Evolutionary conservation across 805 yeast genomes (phyloP).

Genomic region (Ogataea trehaloabstinens): DNA sequence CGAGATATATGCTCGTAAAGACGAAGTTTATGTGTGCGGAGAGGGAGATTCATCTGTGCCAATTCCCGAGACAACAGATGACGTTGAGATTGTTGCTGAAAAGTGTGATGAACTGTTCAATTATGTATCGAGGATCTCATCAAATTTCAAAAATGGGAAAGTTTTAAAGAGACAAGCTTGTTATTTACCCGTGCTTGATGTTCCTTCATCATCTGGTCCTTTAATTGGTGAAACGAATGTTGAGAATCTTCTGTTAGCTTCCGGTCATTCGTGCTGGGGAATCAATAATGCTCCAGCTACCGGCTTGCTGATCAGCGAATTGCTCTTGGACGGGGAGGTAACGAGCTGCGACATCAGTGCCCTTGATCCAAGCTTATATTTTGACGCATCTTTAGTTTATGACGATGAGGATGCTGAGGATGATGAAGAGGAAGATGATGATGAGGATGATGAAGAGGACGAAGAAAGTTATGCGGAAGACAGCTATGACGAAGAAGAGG

Average conservation of each 20-base stretch:
- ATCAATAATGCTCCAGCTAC: slow-evolving; percentile 97
- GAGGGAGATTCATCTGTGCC: slow-evolving; percentile 92
- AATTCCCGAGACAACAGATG: slow-evolving; percentile 91
- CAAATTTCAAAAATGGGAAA: slow-evolving; percentile 68
- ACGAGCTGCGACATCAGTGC: slow-evolving; percentile 75
- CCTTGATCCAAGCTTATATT: slow-evolving; percentile 81
- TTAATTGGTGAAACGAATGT: slow-evolving; percentile 92
- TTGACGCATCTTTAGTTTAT: slow-evolving; percentile 58
- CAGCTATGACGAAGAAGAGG: slow-evolving; percentile 2
- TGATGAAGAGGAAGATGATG: slow-evolving; percentile 26
- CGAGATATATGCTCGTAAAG: slow-evolving; percentile 91
- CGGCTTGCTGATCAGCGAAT: slow-evolving; percentile 88
- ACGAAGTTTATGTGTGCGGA: slow-evolving; percentile 96
- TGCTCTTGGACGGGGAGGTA: slow-evolving; percentile 79
- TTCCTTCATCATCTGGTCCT: slow-evolving; percentile 91
- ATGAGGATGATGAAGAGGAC: slow-evolving; percentile 17
- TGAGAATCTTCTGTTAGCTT: slow-evolving; percentile 69
- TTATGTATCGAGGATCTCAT: slow-evolving; percentile 74
- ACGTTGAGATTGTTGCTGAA: slow-evolving; percentile 81
- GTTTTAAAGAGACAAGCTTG: slow-evolving; percentile 88
- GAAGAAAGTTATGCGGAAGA: slow-evolving; percentile 16
- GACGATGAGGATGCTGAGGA: slow-evolving; percentile 33
- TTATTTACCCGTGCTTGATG: slow-evolving; percentile 90
- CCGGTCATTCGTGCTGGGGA: slow-evolving; percentile 99
- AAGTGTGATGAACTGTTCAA: slow-evolving; percentile 85